Conservation (phyloP, 2,329 filamentous ascomycete species). For the Xylaria hypoxylon region DNA sequence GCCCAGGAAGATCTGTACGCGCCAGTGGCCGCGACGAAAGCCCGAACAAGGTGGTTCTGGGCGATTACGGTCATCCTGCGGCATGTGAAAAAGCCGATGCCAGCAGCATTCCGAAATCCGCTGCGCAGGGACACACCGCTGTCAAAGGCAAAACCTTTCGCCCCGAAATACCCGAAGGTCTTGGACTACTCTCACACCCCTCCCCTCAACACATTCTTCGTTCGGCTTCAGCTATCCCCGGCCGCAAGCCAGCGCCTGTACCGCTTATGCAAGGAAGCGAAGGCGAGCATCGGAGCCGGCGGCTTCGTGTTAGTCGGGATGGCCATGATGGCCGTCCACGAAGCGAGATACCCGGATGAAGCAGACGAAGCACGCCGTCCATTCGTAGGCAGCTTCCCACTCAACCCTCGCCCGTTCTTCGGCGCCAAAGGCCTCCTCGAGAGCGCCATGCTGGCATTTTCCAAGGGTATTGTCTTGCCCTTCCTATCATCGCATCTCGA, state of each 20-base stretch:
- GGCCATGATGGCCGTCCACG: constrained; percentile 46
- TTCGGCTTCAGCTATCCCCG: constrained; percentile 23
- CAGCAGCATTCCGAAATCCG: constrained; percentile 43
- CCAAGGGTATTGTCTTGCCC: constrained; percentile 33
- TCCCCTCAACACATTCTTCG: constrained; percentile 41
- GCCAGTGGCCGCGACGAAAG: constrained; percentile 37
- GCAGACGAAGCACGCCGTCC: constrained; percentile 22
- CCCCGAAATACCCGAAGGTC: constrained; percentile 33
- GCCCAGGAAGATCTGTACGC: constrained; percentile 45
- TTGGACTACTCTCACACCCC: constrained; percentile 43
- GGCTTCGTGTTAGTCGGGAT: constrained; percentile 43
- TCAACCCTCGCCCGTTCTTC: constrained; percentile 38
- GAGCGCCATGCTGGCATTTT: constrained; percentile 38
- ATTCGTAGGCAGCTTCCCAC: constrained; percentile 37
- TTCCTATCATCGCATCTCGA: constrained; percentile 36
- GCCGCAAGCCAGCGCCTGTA: constrained; percentile 39
- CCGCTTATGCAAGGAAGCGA: constrained; percentile 40
- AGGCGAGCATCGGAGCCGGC: constrained; percentile 44
- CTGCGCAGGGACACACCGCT: constrained; percentile 37
- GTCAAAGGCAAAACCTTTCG: constrained; percentile 15
- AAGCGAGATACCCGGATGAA: constrained; percentile 33
- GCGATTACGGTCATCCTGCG: constrained; percentile 43
- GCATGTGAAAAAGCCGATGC: constrained; percentile 42
- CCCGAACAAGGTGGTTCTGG: constrained; percentile 45
- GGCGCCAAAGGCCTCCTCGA: constrained; percentile 26